These are phyloP conservation scores for Fusarium tricinctum DNA, from an alignment of 2,329 filamentous ascomycete genomes.

Conservation along the genomic window DNA sequence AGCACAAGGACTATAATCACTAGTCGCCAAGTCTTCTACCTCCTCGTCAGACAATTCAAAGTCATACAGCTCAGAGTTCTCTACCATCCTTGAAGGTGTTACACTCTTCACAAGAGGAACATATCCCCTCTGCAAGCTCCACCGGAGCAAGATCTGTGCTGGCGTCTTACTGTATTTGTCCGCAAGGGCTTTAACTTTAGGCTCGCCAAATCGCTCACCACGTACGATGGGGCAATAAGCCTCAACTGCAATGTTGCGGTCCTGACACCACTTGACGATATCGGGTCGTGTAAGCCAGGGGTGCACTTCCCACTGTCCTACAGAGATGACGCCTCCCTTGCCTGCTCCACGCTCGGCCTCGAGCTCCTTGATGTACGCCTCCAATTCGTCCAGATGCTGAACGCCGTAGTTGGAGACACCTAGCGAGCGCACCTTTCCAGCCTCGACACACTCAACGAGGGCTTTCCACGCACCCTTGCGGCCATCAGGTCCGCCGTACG, in stretches of 20 bases:
- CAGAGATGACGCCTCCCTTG: slow-evolving; percentile 79
- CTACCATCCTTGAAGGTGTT: slow-evolving; percentile 73
- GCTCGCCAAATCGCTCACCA: slow-evolving; percentile 79
- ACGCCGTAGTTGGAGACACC: slow-evolving; percentile 77
- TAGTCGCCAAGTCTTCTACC: slow-evolving; percentile 63
- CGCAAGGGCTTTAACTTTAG: slow-evolving; percentile 73
- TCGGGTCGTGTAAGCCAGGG: slow-evolving; percentile 87
- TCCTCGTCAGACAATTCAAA: slow-evolving; percentile 70
- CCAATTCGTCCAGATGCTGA: slow-evolving; percentile 72
- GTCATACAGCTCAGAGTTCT: slow-evolving; percentile 71
- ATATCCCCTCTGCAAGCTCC: slow-evolving; percentile 84
- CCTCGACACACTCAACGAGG: slow-evolving; percentile 73
- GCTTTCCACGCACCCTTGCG: slow-evolving; percentile 74
- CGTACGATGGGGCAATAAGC: slow-evolving; percentile 73
- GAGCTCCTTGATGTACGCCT: slow-evolving; percentile 70
- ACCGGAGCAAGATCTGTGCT: slow-evolving; percentile 84
- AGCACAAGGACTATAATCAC: slow-evolving; percentile 66
- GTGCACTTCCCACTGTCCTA: slow-evolving; percentile 92
- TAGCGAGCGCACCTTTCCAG: slow-evolving; percentile 72
- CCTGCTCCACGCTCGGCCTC: slow-evolving; percentile 72
- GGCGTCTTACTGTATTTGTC: slow-evolving; percentile 80
- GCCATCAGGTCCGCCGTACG: slow-evolving; percentile 68
- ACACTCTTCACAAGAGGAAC: slow-evolving; percentile 82
- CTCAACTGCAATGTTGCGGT: slow-evolving; percentile 73
- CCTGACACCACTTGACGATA: slow-evolving; percentile 81